Evolutionary conservation across 2,329 filamentous ascomycete genomes (phyloP).

Genomic region (Endoconidiophora polonica): DNA sequence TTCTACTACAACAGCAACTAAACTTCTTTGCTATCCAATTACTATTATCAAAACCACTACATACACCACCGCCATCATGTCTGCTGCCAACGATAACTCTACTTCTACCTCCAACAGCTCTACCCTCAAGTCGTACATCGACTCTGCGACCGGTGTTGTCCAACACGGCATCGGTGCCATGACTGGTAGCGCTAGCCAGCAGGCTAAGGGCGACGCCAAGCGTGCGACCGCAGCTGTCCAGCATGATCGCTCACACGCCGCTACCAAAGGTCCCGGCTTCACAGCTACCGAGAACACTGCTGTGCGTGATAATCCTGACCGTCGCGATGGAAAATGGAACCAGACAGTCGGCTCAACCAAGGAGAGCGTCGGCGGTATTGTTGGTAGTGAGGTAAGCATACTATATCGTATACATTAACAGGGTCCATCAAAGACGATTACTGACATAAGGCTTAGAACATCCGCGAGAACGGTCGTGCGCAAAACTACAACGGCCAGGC

Average conservation of each 20-base stretch:
- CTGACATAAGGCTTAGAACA: constrained; percentile 24
- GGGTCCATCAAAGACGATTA: background rate
- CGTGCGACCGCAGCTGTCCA: constrained; percentile 49
- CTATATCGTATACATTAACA: background rate
- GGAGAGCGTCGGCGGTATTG: constrained; percentile 57
- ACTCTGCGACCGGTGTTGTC: constrained; percentile 54
- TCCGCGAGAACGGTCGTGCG: constrained; percentile 53
- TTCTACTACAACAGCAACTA: background rate
- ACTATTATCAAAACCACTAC: constrained; percentile 5
- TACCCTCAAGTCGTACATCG: constrained; percentile 62
- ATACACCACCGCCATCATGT: background rate
- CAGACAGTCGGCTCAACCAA: constrained; percentile 80
- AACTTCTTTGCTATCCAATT: background rate
- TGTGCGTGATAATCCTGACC: constrained; percentile 55
- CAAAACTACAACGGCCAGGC: background rate
- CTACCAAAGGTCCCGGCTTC: constrained; percentile 54
- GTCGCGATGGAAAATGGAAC: constrained; percentile 60
- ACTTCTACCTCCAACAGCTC: constrained; percentile 27
- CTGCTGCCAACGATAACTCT: background rate
- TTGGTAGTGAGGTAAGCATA: constrained; percentile 50
- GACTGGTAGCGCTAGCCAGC: constrained; percentile 54
- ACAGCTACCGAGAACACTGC: constrained; percentile 51
- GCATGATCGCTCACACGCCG: constrained; percentile 57
- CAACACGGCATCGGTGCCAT: constrained; percentile 57
- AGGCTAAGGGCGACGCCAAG: constrained; percentile 47